Base-by-base conservation (phyloP, 306 rosid species). In the Quercus dentata region DNA sequence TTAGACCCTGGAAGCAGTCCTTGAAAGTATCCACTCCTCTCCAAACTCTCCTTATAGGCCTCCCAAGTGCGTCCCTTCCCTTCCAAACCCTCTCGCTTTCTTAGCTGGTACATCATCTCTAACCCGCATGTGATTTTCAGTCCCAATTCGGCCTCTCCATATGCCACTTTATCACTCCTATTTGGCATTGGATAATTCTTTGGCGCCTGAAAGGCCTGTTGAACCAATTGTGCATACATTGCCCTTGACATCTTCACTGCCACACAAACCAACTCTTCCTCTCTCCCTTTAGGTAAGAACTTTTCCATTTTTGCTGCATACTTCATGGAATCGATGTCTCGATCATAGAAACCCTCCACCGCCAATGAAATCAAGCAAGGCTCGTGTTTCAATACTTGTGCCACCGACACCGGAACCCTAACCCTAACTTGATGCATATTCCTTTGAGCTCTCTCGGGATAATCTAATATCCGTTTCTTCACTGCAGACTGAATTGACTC, bases 41-140 rank as follows among this genome's bases (percentile, higher is more conserved):
- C 98, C 90, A 95, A 86, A 69, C 89, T 90, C 88, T 85, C 86
- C 88, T 28, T 75, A 78, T 87, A 95, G 3, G 87, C 92, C 79
- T 89, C 97, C 97, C 98, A 90, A 57, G 87, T 84, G 46, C 87
- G 78, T 68, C 97, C 91, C 63, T 86, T 91, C 76, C 98, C 97
- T 68, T 89, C 97, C 65, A 81, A 78, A 41, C 91, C 93, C n/a
- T 88, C 98, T 61, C 82, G 83, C 78, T 74, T 88, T 78, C 96
- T 64, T 74, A 85, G 96, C 88, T 91, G 99, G 83, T 91, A 95
- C 90, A 89, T 88, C 97, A 95, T 95, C 87, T 95, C 98, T 44
- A 95, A 80, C 76, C 99, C 99, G 44, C 98, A 95, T 1, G 97
- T 89, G 51, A 93, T 90, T 83, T 95, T 95, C 98, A 92, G 84